Conservation (phyloP, 1,284 basidiomycete species). For the Moniliophthora roreri region DNA sequence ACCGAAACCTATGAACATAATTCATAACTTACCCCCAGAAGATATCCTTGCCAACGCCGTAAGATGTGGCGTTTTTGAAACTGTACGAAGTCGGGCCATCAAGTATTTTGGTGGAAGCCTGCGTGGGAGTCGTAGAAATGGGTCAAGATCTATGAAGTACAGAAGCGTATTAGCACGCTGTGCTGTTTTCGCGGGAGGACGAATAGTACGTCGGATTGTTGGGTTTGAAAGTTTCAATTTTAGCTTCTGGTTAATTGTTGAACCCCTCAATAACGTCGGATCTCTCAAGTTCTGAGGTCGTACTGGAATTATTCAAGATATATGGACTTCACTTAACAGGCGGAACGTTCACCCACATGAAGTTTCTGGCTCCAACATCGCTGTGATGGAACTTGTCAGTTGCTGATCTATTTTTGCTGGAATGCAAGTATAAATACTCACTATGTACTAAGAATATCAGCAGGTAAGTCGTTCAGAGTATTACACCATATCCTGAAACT, state of each 20-base stretch:
- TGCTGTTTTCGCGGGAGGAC: too few species aligned
- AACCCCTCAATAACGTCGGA: constrained; percentile 49
- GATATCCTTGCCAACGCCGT: constrained; percentile 40
- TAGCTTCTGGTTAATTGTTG: constrained; percentile 46
- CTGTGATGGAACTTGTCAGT: neutral
- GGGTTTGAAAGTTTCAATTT: constrained; percentile 38
- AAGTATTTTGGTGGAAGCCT: constrained; percentile 49
- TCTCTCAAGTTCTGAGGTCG: constrained; percentile 39
- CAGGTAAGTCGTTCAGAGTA: neutral
- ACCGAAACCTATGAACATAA: too few species aligned
- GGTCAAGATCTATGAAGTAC: constrained; percentile 40
- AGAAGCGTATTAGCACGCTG: too few species aligned
- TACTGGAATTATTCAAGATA: constrained; percentile 44
- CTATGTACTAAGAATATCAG: constrained; percentile 1
- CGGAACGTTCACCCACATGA: constrained; percentile 61
- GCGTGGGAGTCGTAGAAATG: constrained; percentile 54
- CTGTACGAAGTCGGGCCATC: constrained; percentile 49
- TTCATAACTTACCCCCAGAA: constrained; percentile 67
- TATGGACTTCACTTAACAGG: constrained; percentile 53
- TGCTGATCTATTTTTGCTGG: neutral
- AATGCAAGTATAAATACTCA: constrained; percentile 9
- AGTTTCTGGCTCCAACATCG: constrained; percentile 53
- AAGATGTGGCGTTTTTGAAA: constrained; percentile 51
- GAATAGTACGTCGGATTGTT: constrained; percentile 33
- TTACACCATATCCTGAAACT: neutral